Percentiles rank a stretch among this genome's conserved stretches.
Conservation (phyloP, 164 flowering plant genomes). For the Dillenia turbinata region DNA sequence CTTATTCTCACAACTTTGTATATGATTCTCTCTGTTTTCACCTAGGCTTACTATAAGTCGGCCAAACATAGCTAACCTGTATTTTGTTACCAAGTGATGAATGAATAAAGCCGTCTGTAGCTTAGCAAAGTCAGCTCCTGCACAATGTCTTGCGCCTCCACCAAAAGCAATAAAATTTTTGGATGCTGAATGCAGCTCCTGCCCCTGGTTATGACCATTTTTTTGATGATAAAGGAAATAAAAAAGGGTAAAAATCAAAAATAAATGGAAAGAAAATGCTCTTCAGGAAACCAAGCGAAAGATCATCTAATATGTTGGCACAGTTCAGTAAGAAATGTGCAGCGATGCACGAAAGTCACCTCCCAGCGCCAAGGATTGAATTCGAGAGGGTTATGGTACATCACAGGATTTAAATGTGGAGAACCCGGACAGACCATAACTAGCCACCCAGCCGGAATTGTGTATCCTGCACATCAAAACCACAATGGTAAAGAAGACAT, state of each 20-base stretch:
- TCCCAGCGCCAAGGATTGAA: slow-evolving; percentile 13
- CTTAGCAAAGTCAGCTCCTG: slow-evolving; percentile 4
- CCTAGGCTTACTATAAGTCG: no score
- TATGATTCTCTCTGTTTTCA: no score
- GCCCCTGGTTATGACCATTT: not conserved
- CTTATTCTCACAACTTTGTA: no score
- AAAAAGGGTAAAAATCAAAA: no score
- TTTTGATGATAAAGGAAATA: no score
- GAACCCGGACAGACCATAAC: slow-evolving; percentile 10
- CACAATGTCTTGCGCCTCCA: slow-evolving; percentile 1
- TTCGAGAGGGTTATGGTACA: slow-evolving; percentile 7
- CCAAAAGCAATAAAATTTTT: not conserved
- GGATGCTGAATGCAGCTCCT: not conserved
- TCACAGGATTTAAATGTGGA: slow-evolving; percentile 7
- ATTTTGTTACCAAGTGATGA: slow-evolving; percentile 2
- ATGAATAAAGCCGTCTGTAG: slow-evolving; percentile 1
- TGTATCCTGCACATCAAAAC: slow-evolving; percentile 2
- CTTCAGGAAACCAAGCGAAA: no score
- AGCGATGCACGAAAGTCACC: not conserved
- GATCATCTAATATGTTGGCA: no score
- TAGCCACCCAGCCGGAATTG: slow-evolving; percentile 8
- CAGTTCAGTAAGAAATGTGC: no score
- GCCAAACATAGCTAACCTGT: no score
- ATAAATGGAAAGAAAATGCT: no score
- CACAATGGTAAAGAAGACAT: no score